phyloP scores from a whole-genome alignment of 2,329 filamentous ascomycete species.

The Exophiala xenobiotica region DNA sequence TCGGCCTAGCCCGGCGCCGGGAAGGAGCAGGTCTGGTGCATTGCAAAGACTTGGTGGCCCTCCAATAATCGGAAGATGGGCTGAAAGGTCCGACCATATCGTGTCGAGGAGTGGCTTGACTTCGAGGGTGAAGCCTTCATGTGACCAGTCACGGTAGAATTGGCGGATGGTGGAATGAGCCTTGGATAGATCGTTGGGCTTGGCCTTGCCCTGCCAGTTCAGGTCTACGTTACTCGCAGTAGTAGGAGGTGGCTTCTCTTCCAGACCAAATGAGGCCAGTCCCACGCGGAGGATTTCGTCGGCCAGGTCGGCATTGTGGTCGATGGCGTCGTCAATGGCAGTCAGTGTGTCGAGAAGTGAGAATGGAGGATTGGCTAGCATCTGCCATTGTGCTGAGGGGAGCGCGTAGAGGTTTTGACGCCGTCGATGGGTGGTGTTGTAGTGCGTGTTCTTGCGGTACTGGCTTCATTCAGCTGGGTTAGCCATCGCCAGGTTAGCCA shows the following conservation, averaged over 20 bases:
- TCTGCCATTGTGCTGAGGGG: constrained; percentile 76
- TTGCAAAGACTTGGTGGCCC: background rate
- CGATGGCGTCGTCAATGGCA: constrained; percentile 81
- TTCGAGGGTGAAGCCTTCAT: constrained; percentile 67
- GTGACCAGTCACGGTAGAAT: constrained; percentile 92
- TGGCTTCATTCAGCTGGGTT: constrained; percentile 54
- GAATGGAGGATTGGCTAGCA: constrained; percentile 79
- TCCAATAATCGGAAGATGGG: constrained; percentile 42
- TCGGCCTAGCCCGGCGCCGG: constrained; percentile 83
- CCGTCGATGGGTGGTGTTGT: constrained; percentile 85
- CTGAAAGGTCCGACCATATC: constrained; percentile 64
- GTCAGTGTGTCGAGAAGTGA: constrained; percentile 76
- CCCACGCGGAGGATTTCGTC: constrained; percentile 72
- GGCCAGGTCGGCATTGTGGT: constrained; percentile 79
- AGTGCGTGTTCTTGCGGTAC: constrained; percentile 81
- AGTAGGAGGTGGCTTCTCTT: constrained; percentile 27
- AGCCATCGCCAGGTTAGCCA: constrained; percentile 25
- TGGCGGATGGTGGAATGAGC: constrained; percentile 89
- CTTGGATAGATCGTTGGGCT: constrained; percentile 77
- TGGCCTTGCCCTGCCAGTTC: constrained; percentile 70
- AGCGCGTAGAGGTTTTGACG: constrained; percentile 92
- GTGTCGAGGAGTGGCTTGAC: constrained; percentile 74
- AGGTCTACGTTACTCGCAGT: constrained; percentile 44
- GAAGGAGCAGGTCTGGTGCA: constrained; percentile 70
- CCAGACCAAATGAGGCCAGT: constrained; percentile 59